A percentile compares a stretch with the other conserved stretches of the same genome.
These are phyloP conservation scores for Isabelozyma rhagii DNA, from an alignment of 805 yeast genomes.

Conservation along the genomic window DNA sequence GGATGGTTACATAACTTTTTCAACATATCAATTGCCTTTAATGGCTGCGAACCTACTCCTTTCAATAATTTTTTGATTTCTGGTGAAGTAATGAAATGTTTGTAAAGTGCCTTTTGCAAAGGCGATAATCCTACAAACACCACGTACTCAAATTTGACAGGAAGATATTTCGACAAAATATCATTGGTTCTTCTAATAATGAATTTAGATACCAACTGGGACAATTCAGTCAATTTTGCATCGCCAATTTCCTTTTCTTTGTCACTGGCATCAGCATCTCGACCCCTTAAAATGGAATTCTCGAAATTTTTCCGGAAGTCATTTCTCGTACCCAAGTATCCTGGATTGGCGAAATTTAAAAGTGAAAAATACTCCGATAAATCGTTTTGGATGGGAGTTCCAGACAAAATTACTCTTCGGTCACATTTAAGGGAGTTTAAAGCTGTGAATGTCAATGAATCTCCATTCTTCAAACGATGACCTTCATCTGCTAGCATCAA, in stretches of 20 bases:
- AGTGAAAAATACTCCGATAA: constrained; percentile 89
- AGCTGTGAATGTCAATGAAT: constrained; percentile 86
- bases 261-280: constrained; percentile 89
- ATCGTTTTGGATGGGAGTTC: constrained; percentile 97
- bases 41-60: constrained; percentile 75
- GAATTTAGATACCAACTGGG: constrained; percentile 77
- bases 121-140: constrained; percentile 85
- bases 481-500: constrained; percentile 62
- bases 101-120: constrained; percentile 69
- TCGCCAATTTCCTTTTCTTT: constrained; percentile 70
- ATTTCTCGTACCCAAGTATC: constrained; percentile 75
- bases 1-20: constrained; percentile 96
- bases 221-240: constrained; percentile 62
- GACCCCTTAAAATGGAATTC: constrained; percentile 70
- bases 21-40: constrained; percentile 83
- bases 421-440: constrained; percentile 79
- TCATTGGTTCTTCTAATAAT: constrained; percentile 96
- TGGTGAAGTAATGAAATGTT: constrained; percentile 73
- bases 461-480: constrained; percentile 61
- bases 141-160: constrained; percentile 95
- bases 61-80: constrained; percentile 65
- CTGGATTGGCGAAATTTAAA: constrained; percentile 91
- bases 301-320: constrained; percentile 89
- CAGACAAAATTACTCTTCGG: constrained; percentile 87
- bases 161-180: constrained; percentile 86